phyloP scores from a whole-genome alignment of 768 basidiomycete genomes.

The Pseudohyphozyma bogoriensis region DNA sequence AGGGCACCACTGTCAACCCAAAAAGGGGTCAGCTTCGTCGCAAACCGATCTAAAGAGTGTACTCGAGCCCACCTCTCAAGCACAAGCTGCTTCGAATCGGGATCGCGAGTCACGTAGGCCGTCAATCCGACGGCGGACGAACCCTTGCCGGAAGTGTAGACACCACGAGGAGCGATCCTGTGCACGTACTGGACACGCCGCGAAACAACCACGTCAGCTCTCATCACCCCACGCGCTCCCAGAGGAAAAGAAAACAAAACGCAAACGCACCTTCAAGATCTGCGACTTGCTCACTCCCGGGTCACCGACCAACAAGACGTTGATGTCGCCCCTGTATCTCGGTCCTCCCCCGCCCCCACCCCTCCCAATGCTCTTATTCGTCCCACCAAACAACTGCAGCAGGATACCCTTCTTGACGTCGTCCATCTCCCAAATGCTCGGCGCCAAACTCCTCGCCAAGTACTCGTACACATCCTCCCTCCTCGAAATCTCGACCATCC shows the following conservation, averaged over 20 bases:
- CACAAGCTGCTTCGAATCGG: constrained; percentile 95
- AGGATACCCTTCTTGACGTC: constrained; percentile 98
- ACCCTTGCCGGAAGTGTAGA: constrained; percentile 95
- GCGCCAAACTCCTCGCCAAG: constrained; percentile 74
- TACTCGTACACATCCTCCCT: constrained; percentile 76
- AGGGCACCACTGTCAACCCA: constrained; percentile 66
- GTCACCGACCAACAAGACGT: constrained; percentile 91
- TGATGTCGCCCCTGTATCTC: constrained; percentile 94
- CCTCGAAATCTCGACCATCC: constrained; percentile 60
- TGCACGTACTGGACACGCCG: constrained; percentile 79
- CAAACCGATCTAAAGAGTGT: not conserved
- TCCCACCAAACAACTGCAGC: constrained; percentile 91
- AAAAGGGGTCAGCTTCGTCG: not conserved
- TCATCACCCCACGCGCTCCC: too few species aligned
- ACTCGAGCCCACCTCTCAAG: constrained; percentile 63
- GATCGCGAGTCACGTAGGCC: constrained; percentile 95
- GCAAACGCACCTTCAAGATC: constrained; percentile 62
- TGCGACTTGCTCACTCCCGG: constrained; percentile 96
- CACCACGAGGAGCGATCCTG: constrained; percentile 94
- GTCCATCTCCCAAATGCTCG: constrained; percentile 95
- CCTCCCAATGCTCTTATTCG: constrained; percentile 84
- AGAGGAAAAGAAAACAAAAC: not conserved
- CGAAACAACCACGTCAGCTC: constrained; percentile 9
- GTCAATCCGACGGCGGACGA: constrained; percentile 98
- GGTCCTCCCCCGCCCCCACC: constrained; percentile 95